Base-by-base conservation (phyloP, 1,139 yeast genomes). In the Kluyveromyces sp. region DNA sequence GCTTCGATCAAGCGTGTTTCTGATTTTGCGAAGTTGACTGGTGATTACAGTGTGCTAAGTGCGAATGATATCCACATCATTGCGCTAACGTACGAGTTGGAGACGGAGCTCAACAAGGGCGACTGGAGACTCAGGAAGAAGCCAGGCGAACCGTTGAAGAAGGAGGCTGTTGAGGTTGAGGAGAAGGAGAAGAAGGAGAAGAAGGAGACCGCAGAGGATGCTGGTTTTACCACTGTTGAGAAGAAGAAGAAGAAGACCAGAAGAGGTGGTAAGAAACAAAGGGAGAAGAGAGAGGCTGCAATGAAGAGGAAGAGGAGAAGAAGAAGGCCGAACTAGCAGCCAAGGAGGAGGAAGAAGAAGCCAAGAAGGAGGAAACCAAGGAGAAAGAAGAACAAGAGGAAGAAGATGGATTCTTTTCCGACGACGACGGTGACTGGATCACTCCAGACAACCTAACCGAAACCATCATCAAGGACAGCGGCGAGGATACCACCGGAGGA, bases 361-460 rank as follows among this genome's bases (percentile, higher is more conserved):
- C 47, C 28, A 47, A 43, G 41, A 45, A 48, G 29, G 61, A 51
- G 26, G 59, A 64, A 8, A 54, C 57, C 1, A 77, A 73, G 50
- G 78, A 73, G 7, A 77, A 71, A 46, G 74, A 77, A 26, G 60
- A 55, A 27, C 57, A 64, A 7, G 55, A 58, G 1, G 80, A 74
- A 51, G 81, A 74, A 4, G 39, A 4, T 8, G 30, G 15, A 26
- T 27, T 7, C 78, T 72, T 46, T 74, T 77, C 39, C 83, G 79
- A 69, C 49, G 94, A 84, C 54, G 96, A 85, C 54, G 96, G 94
- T 26, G 97, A 87, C 45, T 92, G 98, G 98, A 94, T 92, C 57
- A 88, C 96, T 0, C 84, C 92, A 4, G 96, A 86, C 5, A 90
- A 89, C 58, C 66, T 92, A 39, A 73, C 77, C 41, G 87, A 83